These are phyloP conservation scores for Huiozyma naganishii DNA, from an alignment of 805 yeast species.

Conservation along the genomic window DNA sequence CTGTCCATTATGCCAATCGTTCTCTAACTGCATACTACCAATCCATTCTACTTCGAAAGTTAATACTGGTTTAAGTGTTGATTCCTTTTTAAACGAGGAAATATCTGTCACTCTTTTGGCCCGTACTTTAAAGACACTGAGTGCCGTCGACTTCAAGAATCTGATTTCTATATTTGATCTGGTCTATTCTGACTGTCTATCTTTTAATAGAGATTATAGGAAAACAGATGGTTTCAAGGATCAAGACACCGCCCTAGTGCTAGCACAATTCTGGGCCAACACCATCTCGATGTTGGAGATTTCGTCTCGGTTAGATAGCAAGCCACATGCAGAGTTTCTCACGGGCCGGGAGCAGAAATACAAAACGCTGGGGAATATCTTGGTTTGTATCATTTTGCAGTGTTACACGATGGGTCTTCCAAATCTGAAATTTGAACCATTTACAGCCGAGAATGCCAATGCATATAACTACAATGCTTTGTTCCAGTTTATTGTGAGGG, in stretches of 20 bases:
- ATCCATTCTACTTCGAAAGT: conserved; percentile 11
- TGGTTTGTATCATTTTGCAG: conserved; percentile 17
- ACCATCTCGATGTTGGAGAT: conserved; percentile 48
- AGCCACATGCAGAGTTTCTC: conserved; percentile 25
- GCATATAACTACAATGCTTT: conserved; percentile 14
- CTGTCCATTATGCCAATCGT: conserved; percentile 91
- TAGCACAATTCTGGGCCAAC: conserved; percentile 23
- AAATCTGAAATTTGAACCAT: background rate
- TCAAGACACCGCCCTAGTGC: conserved; percentile 11
- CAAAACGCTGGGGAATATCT: conserved; percentile 27
- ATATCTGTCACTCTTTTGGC: conserved; percentile 7
- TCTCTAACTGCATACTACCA: conserved; percentile 29
- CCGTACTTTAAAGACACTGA: conserved; percentile 8
- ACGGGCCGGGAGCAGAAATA: conserved; percentile 31
- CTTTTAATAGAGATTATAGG: conserved; percentile 14
- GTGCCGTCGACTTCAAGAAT: conserved; percentile 8
- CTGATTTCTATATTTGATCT: conserved; percentile 11
- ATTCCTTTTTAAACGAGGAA: conserved; percentile 4
- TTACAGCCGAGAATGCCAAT: background rate
- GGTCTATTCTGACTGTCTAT: conserved; percentile 12
- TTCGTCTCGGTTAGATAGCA: conserved; percentile 38
- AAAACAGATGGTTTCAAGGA: conserved; percentile 9
- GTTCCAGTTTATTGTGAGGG: conserved; percentile 23
- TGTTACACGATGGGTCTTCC: conserved; percentile 17
- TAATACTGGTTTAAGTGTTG: conserved; percentile 6